phyloP scores from a whole-genome alignment of 805 yeast genomes.

The Yamadazyma nakazawae region DNA sequence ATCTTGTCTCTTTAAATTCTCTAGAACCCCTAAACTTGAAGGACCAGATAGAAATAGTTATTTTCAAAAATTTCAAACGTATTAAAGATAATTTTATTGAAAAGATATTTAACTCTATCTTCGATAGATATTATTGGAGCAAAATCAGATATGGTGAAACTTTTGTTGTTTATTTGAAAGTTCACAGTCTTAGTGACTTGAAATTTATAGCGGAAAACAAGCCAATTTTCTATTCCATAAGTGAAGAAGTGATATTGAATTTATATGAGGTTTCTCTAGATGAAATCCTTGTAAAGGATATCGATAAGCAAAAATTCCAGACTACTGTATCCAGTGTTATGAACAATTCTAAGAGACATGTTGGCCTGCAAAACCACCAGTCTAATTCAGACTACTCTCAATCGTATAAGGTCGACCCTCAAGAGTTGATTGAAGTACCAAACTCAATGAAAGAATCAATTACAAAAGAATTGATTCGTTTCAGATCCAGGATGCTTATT shows the following conservation, averaged over 20 bases:
- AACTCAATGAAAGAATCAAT: constrained; percentile 49
- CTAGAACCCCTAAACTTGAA: constrained; percentile 32
- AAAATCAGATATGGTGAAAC: constrained; percentile 1
- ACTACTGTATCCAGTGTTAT: not conserved
- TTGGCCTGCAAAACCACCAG: not conserved
- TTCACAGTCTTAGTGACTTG: not conserved
- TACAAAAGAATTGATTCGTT: constrained; percentile 50
- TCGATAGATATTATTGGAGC: constrained; percentile 31
- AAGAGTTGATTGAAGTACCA: constrained; percentile 58
- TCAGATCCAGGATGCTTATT: constrained; percentile 52
- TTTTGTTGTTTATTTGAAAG: constrained; percentile 1
- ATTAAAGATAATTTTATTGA: constrained; percentile 29
- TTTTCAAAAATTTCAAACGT: constrained; percentile 32
- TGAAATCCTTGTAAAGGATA: not conserved
- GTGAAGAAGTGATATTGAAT: constrained; percentile 5
- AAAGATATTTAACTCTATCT: constrained; percentile 24
- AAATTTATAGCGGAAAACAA: constrained; percentile 1
- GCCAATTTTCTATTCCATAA: not conserved
- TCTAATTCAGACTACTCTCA: constrained; percentile 25
- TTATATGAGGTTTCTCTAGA: not conserved
- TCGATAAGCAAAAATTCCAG: not conserved
- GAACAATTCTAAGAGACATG: not conserved
- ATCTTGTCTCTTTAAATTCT: constrained; percentile 23
- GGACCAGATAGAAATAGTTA: constrained; percentile 33
- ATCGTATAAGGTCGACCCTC: constrained; percentile 52